Evolutionary conservation across 2,329 filamentous ascomycete genomes (phyloP).

Genomic region (Lasiodiplodia theobromae): DNA sequence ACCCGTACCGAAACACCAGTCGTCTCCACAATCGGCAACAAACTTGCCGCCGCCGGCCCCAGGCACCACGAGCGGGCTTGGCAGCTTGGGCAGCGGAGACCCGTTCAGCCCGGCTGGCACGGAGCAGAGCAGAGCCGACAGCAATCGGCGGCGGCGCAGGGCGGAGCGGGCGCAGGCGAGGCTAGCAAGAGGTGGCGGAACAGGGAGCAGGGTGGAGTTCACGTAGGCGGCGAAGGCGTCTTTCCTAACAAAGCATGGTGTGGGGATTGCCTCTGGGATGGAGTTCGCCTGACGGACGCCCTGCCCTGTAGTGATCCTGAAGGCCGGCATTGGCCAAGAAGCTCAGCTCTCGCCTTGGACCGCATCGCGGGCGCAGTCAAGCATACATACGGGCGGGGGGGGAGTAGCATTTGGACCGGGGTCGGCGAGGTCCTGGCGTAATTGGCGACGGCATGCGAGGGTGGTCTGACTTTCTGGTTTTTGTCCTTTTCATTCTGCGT

Average conservation of each 20-base stretch:
- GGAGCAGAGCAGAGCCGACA: slow-evolving; percentile 49
- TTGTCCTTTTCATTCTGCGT: neutral
- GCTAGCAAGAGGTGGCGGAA: slow-evolving; percentile 34
- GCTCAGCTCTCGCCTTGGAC: slow-evolving; percentile 2
- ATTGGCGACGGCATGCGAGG: slow-evolving; percentile 5
- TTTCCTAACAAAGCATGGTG: slow-evolving; percentile 39
- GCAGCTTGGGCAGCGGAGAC: slow-evolving; percentile 43
- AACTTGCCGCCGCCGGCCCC: slow-evolving; percentile 2
- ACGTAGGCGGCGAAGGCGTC: slow-evolving; percentile 35
- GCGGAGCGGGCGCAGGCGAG: slow-evolving; percentile 49
- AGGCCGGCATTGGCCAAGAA: neutral
- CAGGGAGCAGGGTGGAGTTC: slow-evolving; percentile 47
- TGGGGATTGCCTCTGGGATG: slow-evolving; percentile 44
- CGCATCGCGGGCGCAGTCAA: neutral
- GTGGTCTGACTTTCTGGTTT: slow-evolving; percentile 22
- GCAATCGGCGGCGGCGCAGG: slow-evolving; percentile 47
- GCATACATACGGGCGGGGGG: neutral
- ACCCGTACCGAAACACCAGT: slow-evolving; percentile 31
- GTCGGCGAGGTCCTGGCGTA: slow-evolving; percentile 15
- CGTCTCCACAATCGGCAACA: slow-evolving; percentile 21
- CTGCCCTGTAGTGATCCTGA: slow-evolving; percentile 1
- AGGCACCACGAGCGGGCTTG: slow-evolving; percentile 29
- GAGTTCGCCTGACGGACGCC: slow-evolving; percentile 45
- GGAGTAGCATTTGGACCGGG: neutral
- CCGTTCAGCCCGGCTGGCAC: slow-evolving; percentile 43